Evolutionary conservation across 257 asterid species (phyloP), one percentile per base, ranked within the genome.

Genomic region (Solanum chilense): DNA sequence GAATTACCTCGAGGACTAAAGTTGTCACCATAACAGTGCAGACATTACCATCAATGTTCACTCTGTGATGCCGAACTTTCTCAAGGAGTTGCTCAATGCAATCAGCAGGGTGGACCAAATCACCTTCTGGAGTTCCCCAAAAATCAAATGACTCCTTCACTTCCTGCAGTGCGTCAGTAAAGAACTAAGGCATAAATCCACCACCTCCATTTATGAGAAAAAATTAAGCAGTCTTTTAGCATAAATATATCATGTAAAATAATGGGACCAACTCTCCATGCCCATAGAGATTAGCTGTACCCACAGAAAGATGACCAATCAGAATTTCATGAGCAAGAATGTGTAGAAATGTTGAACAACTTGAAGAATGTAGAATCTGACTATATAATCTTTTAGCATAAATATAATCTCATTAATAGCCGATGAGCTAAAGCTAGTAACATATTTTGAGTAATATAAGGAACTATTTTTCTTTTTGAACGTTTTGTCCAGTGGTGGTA

Each of bases 101-200:
- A 12, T 80, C 91, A 49, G 88, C 88, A 5, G 91, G 91, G 64
- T 87, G 91, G 84, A 89, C 66, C 45, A 85, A 27, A 87, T 87
- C 89, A 31, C 88, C 89, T 85, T 87, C 87, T 52, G 86, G 85
- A 62, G 91, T 64, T 16, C 90, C 86, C 90, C 91, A 89, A 81
- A 87, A 89, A 87, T 89, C 87, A 89, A 89, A 89, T 16, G 90
- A 87, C 86, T 85, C 90, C 77, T 87, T 85, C 76, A 89, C 86
- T 77, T 87, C 88, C 84, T 88, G 89, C 41, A 15, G 80, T 31
- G 66, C 13, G 31, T 68, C 44, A 29, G 20, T 9, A 18, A n/a
- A 81, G 25, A 5, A 31, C 68, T 3, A 29, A 49, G 85, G 69
- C 85, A 81, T 47, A 81, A 10, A 81, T 81, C 27, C 85, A 47